Percentiles rank a stretch among this genome's conserved stretches.
Evolutionary conservation across 352 stramenopile species (phyloP).

Genomic region (Pythium grandisporangium): DNA sequence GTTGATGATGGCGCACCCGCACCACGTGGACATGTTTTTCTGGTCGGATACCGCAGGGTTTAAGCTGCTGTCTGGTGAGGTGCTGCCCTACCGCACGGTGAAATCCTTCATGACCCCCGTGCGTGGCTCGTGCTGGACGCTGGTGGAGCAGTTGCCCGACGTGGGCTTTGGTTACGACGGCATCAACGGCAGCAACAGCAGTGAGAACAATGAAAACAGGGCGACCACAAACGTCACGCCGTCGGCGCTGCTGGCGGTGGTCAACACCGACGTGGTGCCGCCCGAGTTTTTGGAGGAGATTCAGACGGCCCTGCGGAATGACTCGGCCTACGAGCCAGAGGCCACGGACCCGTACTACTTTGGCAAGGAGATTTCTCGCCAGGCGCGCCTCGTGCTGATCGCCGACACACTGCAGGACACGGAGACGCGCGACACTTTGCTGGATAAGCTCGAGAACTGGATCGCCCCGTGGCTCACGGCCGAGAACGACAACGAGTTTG

Average conservation of each 20-base stretch:
- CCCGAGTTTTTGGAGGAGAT: conserved; percentile 36
- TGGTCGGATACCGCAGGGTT: conserved; percentile 14
- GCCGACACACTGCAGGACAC: conserved; percentile 49
- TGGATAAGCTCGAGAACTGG: conserved; percentile 59
- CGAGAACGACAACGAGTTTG: conserved; percentile 72
- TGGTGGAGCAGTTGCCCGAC: conserved; percentile 44
- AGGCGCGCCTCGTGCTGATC: conserved; percentile 73
- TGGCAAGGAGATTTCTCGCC: conserved; percentile 76
- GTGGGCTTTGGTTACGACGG: conserved; percentile 47
- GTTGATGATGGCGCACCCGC: conserved; percentile 67
- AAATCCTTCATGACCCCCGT: conserved; percentile 80
- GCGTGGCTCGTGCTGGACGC: conserved; percentile 44
- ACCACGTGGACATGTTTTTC: conserved; percentile 51
- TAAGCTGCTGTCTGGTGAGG: conserved; percentile 21
- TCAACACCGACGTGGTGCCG: too few relatives aligned
- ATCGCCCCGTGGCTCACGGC: conserved; percentile 72
- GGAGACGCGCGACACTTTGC: conserved; percentile 35
- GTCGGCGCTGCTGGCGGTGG: neutral
- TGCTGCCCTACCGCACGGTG: conserved; percentile 54
- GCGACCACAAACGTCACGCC: neutral
- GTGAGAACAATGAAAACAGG: too few relatives aligned
- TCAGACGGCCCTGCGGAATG: conserved; percentile 37
- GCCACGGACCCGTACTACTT: conserved; percentile 80
- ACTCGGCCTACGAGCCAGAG: conserved; percentile 57
- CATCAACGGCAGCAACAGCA: too few relatives aligned